Evolutionary conservation across 78 protist genomes (phyloP).

Genomic region (Anaeramoeba ignava): DNA sequence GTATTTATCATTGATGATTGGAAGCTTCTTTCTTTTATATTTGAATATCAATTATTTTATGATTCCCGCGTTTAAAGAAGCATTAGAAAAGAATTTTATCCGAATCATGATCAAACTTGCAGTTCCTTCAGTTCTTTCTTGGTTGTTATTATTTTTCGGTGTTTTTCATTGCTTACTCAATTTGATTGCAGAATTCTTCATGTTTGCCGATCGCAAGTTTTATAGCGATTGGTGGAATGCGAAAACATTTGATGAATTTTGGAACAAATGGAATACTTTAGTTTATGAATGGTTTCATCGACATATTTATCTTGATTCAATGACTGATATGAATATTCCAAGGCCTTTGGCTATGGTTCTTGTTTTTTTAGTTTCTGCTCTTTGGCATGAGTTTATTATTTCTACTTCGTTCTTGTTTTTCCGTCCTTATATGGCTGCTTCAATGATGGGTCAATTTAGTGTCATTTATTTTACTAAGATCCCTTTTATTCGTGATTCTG

Average conservation of each 20-base stretch:
- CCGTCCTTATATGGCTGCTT: background rate
- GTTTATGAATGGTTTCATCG: background rate
- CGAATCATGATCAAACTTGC: background rate
- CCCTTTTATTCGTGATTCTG: background rate
- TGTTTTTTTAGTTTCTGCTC: background rate
- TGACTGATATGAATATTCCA: background rate
- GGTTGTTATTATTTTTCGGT: background rate
- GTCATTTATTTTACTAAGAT: background rate
- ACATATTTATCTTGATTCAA: background rate
- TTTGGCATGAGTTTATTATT: background rate
- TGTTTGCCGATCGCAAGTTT: background rate
- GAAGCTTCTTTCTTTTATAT: background rate
- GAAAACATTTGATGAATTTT: background rate
- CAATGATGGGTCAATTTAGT: background rate
- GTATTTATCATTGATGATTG: background rate
- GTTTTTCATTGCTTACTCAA: background rate
- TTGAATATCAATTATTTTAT: background rate
- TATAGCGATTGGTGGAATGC: slow-evolving; percentile 1
- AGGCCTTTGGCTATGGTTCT: background rate
- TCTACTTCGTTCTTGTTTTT: background rate
- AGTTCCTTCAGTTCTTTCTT: background rate
- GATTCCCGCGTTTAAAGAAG: background rate
- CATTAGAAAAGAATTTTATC: background rate
- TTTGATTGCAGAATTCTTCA: background rate
- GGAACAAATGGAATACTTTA: background rate